Conservation (phyloP, 2,329 filamentous ascomycete species). For the Fusarium goolgardi region DNA sequence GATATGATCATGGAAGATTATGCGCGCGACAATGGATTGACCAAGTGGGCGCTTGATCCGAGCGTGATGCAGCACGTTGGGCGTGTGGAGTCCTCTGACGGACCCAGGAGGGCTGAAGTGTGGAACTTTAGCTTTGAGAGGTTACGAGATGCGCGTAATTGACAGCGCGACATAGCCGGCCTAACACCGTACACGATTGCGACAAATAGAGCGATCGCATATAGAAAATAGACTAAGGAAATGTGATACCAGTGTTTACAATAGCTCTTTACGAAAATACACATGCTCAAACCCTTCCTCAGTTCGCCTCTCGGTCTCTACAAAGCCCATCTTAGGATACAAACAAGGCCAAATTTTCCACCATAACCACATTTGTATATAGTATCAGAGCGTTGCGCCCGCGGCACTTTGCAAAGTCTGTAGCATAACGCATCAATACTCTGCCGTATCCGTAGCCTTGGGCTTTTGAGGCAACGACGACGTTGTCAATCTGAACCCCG, state of each 20-base stretch:
- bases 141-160: background rate
- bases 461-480: constrained; percentile 45
- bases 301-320: constrained; percentile 45
- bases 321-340: constrained; percentile 50
- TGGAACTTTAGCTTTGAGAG: constrained; percentile 55
- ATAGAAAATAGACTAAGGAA: background rate
- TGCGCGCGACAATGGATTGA: constrained; percentile 45
- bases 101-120: constrained; percentile 46
- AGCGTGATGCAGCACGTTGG: constrained; percentile 55
- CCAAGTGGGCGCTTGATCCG: constrained; percentile 54
- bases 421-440: constrained; percentile 49
- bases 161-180: background rate
- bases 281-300: constrained; percentile 53
- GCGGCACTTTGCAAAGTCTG: constrained; percentile 44
- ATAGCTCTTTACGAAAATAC: constrained; percentile 50
- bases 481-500: constrained; percentile 46
- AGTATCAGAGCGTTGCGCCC: constrained; percentile 44
- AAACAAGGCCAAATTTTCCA: constrained; percentile 50
- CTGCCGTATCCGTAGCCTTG: constrained; percentile 51
- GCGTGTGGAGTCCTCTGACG: constrained; percentile 48
- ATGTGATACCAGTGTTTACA: constrained; percentile 40
- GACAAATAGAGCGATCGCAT: background rate
- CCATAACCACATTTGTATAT: constrained; percentile 53
- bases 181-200: background rate
- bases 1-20: constrained; percentile 54